Evolutionary conservation across 805 yeast genomes (phyloP).

Genomic region (Saturnispora galanensis): DNA sequence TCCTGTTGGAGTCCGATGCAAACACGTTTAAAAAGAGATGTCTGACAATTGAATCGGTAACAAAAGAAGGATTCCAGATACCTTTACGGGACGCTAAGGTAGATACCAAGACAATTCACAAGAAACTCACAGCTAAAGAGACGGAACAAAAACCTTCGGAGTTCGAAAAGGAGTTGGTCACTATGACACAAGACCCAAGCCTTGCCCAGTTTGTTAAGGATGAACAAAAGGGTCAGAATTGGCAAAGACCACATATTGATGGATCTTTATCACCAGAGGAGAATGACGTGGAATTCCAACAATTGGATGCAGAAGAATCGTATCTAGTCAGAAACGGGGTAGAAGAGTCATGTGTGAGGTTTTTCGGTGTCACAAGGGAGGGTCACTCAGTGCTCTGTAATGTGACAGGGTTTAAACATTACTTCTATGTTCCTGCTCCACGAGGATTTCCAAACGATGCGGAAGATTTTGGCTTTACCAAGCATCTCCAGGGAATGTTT

Average conservation of each 20-base stretch:
- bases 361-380: slow-evolving; percentile 84
- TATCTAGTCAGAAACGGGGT: slow-evolving; percentile 27
- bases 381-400: slow-evolving; percentile 89
- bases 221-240: slow-evolving; percentile 25
- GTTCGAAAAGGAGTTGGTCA: slow-evolving; percentile 43
- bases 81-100: slow-evolving; percentile 21
- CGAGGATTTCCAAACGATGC: slow-evolving; percentile 56
- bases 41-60: slow-evolving; percentile 7
- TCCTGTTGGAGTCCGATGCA: slow-evolving; percentile 7
- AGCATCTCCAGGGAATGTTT: slow-evolving; percentile 38
- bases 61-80: slow-evolving; percentile 22
- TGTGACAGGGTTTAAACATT: slow-evolving; percentile 81
- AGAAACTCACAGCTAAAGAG: slow-evolving; percentile 21
- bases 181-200: slow-evolving; percentile 30
- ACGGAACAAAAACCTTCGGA: slow-evolving; percentile 32
- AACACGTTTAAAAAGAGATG: slow-evolving; percentile 7
- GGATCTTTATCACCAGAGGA: slow-evolving; percentile 35
- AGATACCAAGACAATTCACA: slow-evolving; percentile 19
- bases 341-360: slow-evolving; percentile 57
- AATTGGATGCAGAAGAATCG: slow-evolving; percentile 89
- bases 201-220: slow-evolving; percentile 14
- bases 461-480: slow-evolving; percentile 28
- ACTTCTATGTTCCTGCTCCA: slow-evolving; percentile 88
- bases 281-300: slow-evolving; percentile 68
- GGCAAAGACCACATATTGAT: slow-evolving; percentile 49